Evolutionary conservation across 805 yeast genomes (phyloP).

Genomic region (Starmerella cellae): DNA sequence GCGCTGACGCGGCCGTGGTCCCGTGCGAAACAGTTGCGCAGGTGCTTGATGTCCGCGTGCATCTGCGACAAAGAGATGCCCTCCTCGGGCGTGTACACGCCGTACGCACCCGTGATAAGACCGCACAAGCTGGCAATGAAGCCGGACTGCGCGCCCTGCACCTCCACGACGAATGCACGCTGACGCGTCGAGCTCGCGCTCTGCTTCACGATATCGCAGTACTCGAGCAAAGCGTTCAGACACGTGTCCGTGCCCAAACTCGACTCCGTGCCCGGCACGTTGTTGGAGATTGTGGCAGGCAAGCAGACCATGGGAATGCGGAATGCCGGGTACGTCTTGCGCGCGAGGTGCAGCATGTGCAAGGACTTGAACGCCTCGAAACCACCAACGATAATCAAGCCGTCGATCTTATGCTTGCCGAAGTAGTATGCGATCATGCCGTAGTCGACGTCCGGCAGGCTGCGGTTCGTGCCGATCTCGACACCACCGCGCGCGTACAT

Average conservation of each 20-base stretch:
- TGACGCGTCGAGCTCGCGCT: constrained; percentile 89
- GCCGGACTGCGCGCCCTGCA: constrained; percentile 96
- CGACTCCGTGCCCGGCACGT: constrained; percentile 98
- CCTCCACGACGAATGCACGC: constrained; percentile 91
- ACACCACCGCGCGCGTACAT: constrained; percentile 91
- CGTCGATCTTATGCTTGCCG: constrained; percentile 79
- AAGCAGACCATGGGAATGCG: constrained; percentile 86
- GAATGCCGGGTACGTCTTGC: constrained; percentile 73
- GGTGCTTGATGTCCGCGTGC: constrained; percentile 58
- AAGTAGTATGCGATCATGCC: constrained; percentile 89
- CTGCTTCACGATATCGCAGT: constrained; percentile 92
- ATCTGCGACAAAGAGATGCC: constrained; percentile 55
- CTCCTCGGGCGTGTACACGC: constrained; percentile 82
- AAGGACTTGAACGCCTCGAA: constrained; percentile 90
- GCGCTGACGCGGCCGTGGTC: constrained; percentile 71
- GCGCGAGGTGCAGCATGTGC: constrained; percentile 65
- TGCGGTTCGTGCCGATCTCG: constrained; percentile 90
- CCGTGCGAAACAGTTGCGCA: constrained; percentile 52
- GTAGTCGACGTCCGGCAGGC: constrained; percentile 66
- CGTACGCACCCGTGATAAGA: constrained; percentile 80
- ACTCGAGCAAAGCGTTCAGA: constrained; percentile 74
- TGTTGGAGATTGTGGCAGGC: constrained; percentile 93
- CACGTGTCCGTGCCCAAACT: constrained; percentile 94
- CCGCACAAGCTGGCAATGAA: constrained; percentile 79
- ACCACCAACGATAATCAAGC: constrained; percentile 85